phyloP scores from a whole-genome alignment of 495 filamentous ascomycete genomes.

The Penicillium crystallinum region DNA sequence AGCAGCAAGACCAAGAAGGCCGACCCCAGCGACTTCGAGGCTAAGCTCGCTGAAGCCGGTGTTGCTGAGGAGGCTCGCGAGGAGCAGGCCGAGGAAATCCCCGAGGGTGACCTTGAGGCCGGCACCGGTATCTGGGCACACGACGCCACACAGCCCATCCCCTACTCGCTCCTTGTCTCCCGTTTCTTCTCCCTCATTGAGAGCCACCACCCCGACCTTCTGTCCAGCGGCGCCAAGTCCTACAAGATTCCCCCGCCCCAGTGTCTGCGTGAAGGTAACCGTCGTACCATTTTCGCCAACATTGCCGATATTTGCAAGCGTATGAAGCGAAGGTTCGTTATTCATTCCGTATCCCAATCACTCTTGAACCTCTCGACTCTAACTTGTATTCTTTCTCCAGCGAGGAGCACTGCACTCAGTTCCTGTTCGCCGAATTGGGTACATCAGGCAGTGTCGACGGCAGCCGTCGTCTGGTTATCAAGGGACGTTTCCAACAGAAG shows the following conservation, averaged over 20 bases:
- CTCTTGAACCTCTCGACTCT: neutral
- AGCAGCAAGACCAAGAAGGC: constrained; percentile 54
- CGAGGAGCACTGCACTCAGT: constrained; percentile 94
- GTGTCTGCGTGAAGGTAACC: constrained; percentile 98
- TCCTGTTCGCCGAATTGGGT: constrained; percentile 96
- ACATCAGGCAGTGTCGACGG: constrained; percentile 93
- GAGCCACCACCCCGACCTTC: constrained; percentile 90
- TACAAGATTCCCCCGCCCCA: constrained; percentile 99
- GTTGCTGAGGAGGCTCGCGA: constrained; percentile 47
- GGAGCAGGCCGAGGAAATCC: constrained; percentile 47
- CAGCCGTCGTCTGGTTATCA: constrained; percentile 89
- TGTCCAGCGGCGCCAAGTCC: constrained; percentile 77
- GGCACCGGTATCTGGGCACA: constrained; percentile 95
- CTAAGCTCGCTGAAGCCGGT: constrained; percentile 71
- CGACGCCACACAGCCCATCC: constrained; percentile 67
- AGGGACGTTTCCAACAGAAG: constrained; percentile 97
- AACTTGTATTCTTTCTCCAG: constrained; percentile 28
- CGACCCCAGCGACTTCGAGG: constrained; percentile 73
- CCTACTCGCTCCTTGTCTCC: constrained; percentile 74
- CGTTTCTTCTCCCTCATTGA: constrained; percentile 91
- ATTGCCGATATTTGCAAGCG: constrained; percentile 86
- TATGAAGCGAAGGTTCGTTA: constrained; percentile 67
- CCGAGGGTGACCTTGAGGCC: constrained; percentile 73
- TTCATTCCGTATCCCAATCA: neutral
- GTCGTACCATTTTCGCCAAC: constrained; percentile 99